These are phyloP conservation scores for Claviceps digitariae DNA, from an alignment of 2,329 filamentous ascomycete species.

Conservation along the genomic window DNA sequence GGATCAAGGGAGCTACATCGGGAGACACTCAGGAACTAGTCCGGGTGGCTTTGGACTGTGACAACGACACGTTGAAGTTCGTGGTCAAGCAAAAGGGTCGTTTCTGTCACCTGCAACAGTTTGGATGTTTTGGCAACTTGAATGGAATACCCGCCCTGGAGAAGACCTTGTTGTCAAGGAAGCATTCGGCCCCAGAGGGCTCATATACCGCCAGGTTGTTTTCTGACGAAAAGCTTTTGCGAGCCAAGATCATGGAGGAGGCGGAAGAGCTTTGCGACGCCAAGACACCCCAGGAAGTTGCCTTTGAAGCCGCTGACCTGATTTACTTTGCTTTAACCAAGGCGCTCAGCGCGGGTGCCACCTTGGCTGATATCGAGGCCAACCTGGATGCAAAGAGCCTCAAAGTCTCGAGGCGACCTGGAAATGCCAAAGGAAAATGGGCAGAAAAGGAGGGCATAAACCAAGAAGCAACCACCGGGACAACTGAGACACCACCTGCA, in stretches of 20 bases:
- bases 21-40: constrained; percentile 88
- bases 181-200: constrained; percentile 67
- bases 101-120: constrained; percentile 89
- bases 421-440: constrained; percentile 91
- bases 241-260: constrained; percentile 97
- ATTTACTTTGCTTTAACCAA: constrained; percentile 93
- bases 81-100: constrained; percentile 78
- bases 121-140: constrained; percentile 83
- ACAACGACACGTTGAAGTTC: constrained; percentile 84
- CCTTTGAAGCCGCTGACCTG: constrained; percentile 88
- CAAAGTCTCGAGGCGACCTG: constrained; percentile 86
- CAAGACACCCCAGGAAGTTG: constrained; percentile 65
- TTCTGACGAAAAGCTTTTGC: constrained; percentile 75
- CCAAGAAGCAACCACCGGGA: constrained; percentile 19
- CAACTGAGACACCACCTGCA: constrained; percentile 13
- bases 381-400: constrained; percentile 90
- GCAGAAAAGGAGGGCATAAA: constrained; percentile 66
- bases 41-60: constrained; percentile 76
- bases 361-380: constrained; percentile 75
- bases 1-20: constrained; percentile 93
- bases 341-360: constrained; percentile 73
- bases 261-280: constrained; percentile 90
- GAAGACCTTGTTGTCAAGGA: constrained; percentile 72
- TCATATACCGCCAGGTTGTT: constrained; percentile 93
- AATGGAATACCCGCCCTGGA: constrained; percentile 72